Conservation (phyloP, 805 yeast genomes). For the Ogataea paraovalis region DNA sequence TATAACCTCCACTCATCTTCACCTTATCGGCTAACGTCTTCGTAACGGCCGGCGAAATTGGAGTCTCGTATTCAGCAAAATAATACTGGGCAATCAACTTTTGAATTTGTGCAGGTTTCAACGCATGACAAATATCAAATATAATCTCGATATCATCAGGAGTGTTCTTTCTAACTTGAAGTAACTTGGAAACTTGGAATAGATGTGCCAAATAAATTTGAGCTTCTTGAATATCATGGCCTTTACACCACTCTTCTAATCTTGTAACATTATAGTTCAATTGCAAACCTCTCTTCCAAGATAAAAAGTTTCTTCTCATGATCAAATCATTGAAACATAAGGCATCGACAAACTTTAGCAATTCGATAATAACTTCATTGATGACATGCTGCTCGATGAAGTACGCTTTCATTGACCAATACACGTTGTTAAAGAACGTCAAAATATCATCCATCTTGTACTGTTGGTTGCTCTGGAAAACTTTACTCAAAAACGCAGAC, state of each 20-base stretch:
- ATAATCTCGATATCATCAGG: slow-evolving; percentile 86
- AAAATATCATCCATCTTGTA: slow-evolving; percentile 94
- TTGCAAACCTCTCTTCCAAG: slow-evolving; percentile 98
- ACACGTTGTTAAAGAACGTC: slow-evolving; percentile 82
- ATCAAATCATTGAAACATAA: slow-evolving; percentile 92
- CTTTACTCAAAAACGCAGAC: slow-evolving; percentile 74
- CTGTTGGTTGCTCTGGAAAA: slow-evolving; percentile 66
- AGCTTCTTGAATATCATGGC: slow-evolving; percentile 86
- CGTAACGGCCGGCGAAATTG: slow-evolving; percentile 77
- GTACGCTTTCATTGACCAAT: slow-evolving; percentile 90
- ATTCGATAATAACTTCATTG: slow-evolving; percentile 77
- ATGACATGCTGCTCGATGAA: slow-evolving; percentile 81
- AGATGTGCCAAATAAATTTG: slow-evolving; percentile 79
- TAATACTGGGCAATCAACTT: slow-evolving; percentile 83
- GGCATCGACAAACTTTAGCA: slow-evolving; percentile 84
- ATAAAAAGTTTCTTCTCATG: slow-evolving; percentile 88
- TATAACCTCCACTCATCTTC: slow-evolving; percentile 51
- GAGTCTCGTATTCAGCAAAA: slow-evolving; percentile 92
- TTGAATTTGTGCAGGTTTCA: slow-evolving; percentile 94
- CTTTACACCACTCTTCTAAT: slow-evolving; percentile 97
- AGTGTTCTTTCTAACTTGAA: slow-evolving; percentile 88
- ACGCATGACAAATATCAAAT: slow-evolving; percentile 90
- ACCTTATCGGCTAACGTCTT: slow-evolving; percentile 79
- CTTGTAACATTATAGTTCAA: slow-evolving; percentile 94
- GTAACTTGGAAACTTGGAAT: slow-evolving; percentile 86